phyloP scores from a whole-genome alignment of 805 yeast species.

The Saccharomycopsis selenospora region DNA sequence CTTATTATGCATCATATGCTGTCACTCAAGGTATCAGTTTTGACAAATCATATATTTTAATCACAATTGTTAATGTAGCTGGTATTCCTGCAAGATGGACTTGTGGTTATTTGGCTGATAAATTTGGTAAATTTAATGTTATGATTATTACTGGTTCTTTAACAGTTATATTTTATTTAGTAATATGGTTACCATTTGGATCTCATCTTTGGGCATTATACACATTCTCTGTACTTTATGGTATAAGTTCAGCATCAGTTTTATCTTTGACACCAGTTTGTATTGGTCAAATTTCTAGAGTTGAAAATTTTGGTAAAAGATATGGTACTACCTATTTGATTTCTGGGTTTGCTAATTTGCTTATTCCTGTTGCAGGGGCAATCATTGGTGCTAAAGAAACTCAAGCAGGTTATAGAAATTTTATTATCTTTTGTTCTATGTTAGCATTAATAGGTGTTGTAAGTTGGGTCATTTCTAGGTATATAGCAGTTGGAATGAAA shows the following conservation, averaged over 20 bases:
- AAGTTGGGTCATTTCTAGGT: conserved; percentile 10
- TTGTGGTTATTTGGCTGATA: conserved; percentile 51
- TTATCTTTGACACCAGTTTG: conserved; percentile 63
- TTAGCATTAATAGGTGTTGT: conserved; percentile 6
- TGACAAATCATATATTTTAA: conserved; percentile 32
- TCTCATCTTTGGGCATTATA: conserved; percentile 35
- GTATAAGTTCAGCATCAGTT: conserved; percentile 55
- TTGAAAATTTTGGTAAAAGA: conserved; percentile 57
- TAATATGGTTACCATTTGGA: conserved; percentile 67
- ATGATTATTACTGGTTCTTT: conserved; percentile 42
- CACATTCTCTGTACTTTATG: conserved; percentile 47
- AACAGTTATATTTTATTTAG: conserved; percentile 41
- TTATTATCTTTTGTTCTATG: conserved; percentile 8
- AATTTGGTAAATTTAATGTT: conserved; percentile 49
- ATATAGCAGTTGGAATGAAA: conserved; percentile 4
- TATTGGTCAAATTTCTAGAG: conserved; percentile 56
- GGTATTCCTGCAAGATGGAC: conserved; percentile 48
- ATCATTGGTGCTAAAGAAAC: conserved; percentile 1
- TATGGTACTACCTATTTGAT: conserved; percentile 58
- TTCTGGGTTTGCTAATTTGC: neutral
- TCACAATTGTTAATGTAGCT: conserved; percentile 41
- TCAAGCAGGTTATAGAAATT: conserved; percentile 6
- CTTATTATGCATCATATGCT: conserved; percentile 46
- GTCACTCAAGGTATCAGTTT: conserved; percentile 35
- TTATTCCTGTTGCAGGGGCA: conserved; percentile 1